These are phyloP conservation scores for Osmanthus fragrans DNA, from an alignment of 257 asterid genomes.

Conservation along the genomic window DNA sequence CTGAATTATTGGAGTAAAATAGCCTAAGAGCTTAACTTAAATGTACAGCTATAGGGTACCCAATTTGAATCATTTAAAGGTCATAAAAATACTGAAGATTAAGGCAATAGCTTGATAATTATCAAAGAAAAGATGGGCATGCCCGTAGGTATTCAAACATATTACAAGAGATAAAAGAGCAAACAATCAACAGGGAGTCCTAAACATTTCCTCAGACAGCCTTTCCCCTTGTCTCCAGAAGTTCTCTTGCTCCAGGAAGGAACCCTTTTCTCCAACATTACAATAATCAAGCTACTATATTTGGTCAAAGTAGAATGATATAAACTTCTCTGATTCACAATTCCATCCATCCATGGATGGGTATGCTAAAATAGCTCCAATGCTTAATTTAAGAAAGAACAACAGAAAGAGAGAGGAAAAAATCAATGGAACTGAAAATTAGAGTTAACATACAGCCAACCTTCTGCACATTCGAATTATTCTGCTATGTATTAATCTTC, in stretches of 20 bases:
- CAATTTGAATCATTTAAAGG: neutral
- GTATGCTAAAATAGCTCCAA: neutral
- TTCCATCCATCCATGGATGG: neutral
- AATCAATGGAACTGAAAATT: neutral
- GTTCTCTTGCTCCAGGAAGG: neutral
- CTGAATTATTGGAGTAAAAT: neutral
- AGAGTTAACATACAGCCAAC: slow-evolving; percentile 16
- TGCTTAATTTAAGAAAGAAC: neutral
- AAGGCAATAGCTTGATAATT: neutral
- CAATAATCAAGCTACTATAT: neutral
- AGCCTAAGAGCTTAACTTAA: neutral
- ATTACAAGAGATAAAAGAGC: neutral
- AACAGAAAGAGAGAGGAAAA: slow-evolving; percentile 6
- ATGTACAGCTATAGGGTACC: neutral
- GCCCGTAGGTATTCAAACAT: neutral
- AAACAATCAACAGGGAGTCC: neutral
- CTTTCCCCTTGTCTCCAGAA: neutral
- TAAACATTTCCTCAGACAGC: neutral
- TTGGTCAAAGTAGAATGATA: neutral
- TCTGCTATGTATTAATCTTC: slow-evolving; percentile 29
- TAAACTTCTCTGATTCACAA: neutral
- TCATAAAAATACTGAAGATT: neutral
- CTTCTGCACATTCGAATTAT: neutral
- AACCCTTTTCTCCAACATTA: neutral
- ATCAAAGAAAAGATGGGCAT: neutral